Conservation (phyloP, 352 stramenopile species). For the Phytophthora fragariaefolia region DNA sequence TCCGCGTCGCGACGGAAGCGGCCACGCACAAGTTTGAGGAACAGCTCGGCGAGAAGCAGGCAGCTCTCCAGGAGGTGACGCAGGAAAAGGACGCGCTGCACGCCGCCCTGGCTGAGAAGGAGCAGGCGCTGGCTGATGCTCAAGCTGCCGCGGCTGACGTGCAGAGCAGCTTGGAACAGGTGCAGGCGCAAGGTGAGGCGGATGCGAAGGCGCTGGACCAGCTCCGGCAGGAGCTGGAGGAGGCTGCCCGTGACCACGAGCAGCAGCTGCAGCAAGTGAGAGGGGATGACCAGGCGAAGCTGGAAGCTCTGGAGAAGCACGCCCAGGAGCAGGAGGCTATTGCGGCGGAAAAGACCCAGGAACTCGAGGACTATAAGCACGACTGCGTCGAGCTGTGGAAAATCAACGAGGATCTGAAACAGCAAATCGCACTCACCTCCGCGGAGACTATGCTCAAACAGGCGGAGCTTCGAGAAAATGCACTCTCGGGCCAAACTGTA, state of each 20-base stretch:
- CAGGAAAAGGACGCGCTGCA: conserved; percentile 35
- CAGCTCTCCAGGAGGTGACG: conserved; percentile 17
- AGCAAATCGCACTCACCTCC: conserved; percentile 66
- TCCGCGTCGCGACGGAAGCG: conserved; percentile 36
- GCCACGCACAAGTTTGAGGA: conserved; percentile 35
- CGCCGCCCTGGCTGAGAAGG: conserved; percentile 42
- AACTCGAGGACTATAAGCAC: conserved; percentile 81
- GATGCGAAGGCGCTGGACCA: conserved; percentile 27
- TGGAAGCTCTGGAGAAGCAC: conserved; percentile 29
- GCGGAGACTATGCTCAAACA: conserved; percentile 67
- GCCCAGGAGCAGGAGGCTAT: conserved; percentile 36
- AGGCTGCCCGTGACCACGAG: conserved; percentile 24
- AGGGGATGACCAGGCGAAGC: conserved; percentile 21
- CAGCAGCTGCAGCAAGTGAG: conserved; percentile 30
- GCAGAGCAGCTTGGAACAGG: conserved; percentile 29
- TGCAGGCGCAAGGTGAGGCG: conserved; percentile 33
- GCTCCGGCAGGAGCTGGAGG: conserved; percentile 29
- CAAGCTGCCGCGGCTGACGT: conserved; percentile 20
- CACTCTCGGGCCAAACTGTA: conserved; percentile 57
- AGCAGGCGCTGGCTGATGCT: conserved; percentile 34
- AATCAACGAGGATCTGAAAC: conserved; percentile 80
- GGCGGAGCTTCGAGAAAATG: conserved; percentile 61
- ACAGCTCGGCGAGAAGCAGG: conserved; percentile 48
- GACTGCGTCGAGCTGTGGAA: conserved; percentile 84
- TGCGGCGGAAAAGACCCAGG: conserved; percentile 49